Conservation (phyloP, 768 basidiomycete genomes). For the Kwoniella botswanensis region DNA sequence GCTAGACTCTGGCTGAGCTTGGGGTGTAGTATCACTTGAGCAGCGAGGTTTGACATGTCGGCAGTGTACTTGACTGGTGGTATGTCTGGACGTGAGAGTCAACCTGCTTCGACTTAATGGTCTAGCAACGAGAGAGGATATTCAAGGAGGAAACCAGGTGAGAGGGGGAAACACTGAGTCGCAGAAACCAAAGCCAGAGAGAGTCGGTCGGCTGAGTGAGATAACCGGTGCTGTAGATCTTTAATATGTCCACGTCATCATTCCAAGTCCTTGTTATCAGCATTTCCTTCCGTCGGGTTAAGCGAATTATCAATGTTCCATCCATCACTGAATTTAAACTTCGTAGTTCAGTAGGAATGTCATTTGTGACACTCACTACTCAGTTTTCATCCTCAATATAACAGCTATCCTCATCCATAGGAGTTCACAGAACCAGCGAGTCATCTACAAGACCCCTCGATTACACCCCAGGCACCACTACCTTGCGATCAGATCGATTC, state of each 20-base stretch:
- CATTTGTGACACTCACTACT: not conserved
- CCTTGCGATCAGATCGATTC: not conserved
- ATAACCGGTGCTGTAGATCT: not conserved
- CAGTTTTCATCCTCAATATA: not conserved
- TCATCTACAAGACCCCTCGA: not conserved
- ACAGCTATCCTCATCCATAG: not conserved
- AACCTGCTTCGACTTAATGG: too few species aligned
- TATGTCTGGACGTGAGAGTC: not conserved
- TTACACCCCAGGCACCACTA: not conserved
- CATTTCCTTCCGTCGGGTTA: conserved; percentile 2
- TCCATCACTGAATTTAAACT: not conserved
- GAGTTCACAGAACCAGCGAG: too few species aligned
- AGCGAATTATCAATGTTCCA: conserved; percentile 1
- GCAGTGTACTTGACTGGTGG: not conserved
- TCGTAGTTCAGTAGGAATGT: not conserved
- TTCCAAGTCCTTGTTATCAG: not conserved
- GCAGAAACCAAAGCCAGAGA: too few species aligned
- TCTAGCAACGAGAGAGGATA: too few species aligned
- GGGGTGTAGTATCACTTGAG: conserved; percentile 81
- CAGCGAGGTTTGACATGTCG: conserved; percentile 54
- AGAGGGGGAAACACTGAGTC: too few species aligned
- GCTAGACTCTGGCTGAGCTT: conserved; percentile 74
- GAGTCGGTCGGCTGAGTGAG: not conserved
- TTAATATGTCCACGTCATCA: conserved; percentile 4
- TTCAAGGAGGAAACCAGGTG: too few species aligned